Conservation (phyloP, 768 basidiomycete species). For the Russula sp. region DNA sequence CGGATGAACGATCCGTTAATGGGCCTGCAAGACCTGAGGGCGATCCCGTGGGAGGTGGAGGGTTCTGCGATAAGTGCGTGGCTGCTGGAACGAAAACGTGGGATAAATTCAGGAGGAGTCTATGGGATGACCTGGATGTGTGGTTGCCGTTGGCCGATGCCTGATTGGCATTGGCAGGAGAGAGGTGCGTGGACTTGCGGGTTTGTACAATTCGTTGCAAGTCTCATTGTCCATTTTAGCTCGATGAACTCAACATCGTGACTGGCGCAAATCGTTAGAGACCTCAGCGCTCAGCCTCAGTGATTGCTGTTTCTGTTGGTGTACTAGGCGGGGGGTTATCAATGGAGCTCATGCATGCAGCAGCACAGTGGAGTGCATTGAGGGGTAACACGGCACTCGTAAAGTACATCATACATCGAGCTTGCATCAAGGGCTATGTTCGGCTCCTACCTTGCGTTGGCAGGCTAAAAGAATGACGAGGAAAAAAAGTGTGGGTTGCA, state of each 20-base stretch:
- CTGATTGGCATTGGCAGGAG: not conserved
- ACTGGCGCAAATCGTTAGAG: not conserved
- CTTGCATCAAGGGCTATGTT: no score
- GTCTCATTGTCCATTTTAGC: not conserved
- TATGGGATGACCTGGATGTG: slow-evolving; percentile 22
- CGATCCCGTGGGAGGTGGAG: slow-evolving; percentile 34
- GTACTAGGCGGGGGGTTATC: not conserved
- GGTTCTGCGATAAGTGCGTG: slow-evolving; percentile 41
- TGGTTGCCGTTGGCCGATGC: slow-evolving; percentile 21
- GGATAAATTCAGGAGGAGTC: slow-evolving; percentile 29
- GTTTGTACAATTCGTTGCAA: not conserved
- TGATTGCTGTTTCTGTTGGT: not conserved
- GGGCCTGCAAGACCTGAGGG: slow-evolving; percentile 38
- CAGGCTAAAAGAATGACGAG: no score
- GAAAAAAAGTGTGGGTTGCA: no score
- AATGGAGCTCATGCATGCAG: not conserved
- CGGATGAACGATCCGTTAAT: slow-evolving; percentile 40
- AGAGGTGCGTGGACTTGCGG: not conserved
- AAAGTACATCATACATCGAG: no score
- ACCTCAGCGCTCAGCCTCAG: not conserved
- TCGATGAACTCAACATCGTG: not conserved
- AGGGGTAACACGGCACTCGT: no score
- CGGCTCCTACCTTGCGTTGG: no score
- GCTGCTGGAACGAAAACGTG: slow-evolving; percentile 35
- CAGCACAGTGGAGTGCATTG: not conserved